phyloP scores from a whole-genome alignment of 768 basidiomycete genomes.

The Xerocomellus intermedius region DNA sequence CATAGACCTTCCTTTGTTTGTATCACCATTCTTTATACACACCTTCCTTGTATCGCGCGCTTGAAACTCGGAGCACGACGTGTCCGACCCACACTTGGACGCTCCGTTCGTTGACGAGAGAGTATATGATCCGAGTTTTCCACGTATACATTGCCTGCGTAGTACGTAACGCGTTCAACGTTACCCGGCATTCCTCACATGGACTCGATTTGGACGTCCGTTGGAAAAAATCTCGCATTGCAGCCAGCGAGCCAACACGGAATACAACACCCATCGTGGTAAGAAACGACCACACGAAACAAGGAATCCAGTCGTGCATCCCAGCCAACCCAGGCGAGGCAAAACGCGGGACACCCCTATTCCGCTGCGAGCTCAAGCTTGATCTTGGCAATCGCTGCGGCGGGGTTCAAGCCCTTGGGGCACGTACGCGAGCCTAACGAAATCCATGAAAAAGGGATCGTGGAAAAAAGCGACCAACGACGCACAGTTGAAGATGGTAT shows the following conservation, averaged over 20 bases:
- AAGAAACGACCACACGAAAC: not conserved
- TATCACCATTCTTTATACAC: no score
- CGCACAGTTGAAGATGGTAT: conserved; percentile 96
- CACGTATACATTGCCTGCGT: no score
- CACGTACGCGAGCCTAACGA: conserved; percentile 82
- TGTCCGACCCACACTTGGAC: no score
- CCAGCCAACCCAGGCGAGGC: not conserved
- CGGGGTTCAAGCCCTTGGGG: conserved; percentile 95
- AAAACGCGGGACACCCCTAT: conserved; percentile 28
- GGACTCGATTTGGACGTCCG: no score
- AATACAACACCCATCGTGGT: not conserved
- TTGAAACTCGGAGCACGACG: no score
- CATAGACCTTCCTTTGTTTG: no score
- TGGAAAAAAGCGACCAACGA: not conserved
- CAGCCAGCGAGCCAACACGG: not conserved
- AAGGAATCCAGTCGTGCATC: not conserved
- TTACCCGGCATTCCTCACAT: no score
- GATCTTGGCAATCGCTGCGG: conserved; percentile 88
- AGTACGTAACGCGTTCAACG: no score
- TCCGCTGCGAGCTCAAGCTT: conserved; percentile 86
- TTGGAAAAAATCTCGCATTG: not conserved
- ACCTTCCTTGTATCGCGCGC: no score
- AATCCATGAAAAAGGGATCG: not conserved
- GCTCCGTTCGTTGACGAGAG: no score
- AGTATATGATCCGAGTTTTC: no score